phyloP scores from a whole-genome alignment of 495 filamentous ascomycete genomes.

The Evernia prunastri region DNA sequence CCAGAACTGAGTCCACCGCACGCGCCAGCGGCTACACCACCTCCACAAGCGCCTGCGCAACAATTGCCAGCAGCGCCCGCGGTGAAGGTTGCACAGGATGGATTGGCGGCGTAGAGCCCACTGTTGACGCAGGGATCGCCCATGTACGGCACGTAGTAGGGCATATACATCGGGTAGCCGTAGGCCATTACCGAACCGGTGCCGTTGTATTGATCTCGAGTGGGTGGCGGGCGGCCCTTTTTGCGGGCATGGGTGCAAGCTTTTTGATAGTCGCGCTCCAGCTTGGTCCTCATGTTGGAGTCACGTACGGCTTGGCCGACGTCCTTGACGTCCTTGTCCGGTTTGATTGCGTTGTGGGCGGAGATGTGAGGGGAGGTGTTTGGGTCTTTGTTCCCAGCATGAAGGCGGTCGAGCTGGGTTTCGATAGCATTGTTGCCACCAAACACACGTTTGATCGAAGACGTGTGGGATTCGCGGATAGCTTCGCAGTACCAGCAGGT shows the following conservation, averaged over 20 bases:
- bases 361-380: slow-evolving; percentile 32
- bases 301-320: slow-evolving; percentile 9
- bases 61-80: slow-evolving; percentile 41
- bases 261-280: slow-evolving; percentile 58
- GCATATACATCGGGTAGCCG: slow-evolving; percentile 46
- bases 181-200: slow-evolving; percentile 33
- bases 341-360: slow-evolving; percentile 20
- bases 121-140: slow-evolving; percentile 40
- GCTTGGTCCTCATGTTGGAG: slow-evolving; percentile 33
- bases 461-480: slow-evolving; percentile 55
- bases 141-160: slow-evolving; percentile 48
- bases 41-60: slow-evolving; percentile 45
- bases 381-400: slow-evolving; percentile 36
- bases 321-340: slow-evolving; percentile 14
- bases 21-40: slow-evolving; percentile 47
- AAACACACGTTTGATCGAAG: slow-evolving; percentile 31
- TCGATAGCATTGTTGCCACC: slow-evolving; percentile 35
- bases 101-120: slow-evolving; percentile 40
- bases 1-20: slow-evolving; percentile 42
- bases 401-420: slow-evolving; percentile 47
- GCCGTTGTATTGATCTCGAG: slow-evolving; percentile 47
- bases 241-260: slow-evolving; percentile 55
- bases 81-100: slow-evolving; percentile 40
- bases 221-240: slow-evolving; percentile 47
- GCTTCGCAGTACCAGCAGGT: slow-evolving; percentile 91